These are phyloP conservation scores for Vinca minor DNA, from an alignment of 257 asterid species.

Conservation along the genomic window DNA sequence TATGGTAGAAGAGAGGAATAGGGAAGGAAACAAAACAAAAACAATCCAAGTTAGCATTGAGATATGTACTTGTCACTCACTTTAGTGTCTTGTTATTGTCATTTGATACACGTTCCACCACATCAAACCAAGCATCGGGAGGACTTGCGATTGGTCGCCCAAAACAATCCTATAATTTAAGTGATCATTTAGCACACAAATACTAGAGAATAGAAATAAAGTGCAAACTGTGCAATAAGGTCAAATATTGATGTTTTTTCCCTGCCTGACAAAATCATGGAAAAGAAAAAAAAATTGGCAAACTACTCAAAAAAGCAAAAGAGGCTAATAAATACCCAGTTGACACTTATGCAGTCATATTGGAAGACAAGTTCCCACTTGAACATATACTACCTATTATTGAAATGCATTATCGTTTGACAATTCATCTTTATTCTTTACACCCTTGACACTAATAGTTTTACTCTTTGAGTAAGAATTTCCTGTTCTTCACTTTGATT, in stretches of 20 bases:
- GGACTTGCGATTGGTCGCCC: constrained; percentile 94
- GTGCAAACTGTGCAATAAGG: background rate
- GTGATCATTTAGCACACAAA: constrained; percentile 6
- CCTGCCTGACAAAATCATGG: background rate
- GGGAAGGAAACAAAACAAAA: background rate
- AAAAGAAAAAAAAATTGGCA: background rate
- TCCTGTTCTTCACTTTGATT: background rate
- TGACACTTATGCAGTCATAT: background rate
- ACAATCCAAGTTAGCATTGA: background rate
- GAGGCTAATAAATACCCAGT: background rate
- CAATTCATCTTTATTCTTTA: background rate
- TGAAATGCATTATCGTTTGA: background rate
- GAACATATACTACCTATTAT: background rate
- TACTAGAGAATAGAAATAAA: background rate
- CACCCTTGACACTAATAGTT: background rate
- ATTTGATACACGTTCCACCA: constrained; percentile 90
- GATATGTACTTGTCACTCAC: constrained; percentile 32
- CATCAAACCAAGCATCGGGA: constrained; percentile 99
- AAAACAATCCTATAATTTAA: constrained; percentile 75
- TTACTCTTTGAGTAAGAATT: background rate
- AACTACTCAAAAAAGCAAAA: background rate
- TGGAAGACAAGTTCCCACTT: background rate
- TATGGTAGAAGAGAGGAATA: background rate
- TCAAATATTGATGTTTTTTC: background rate
- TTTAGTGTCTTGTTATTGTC: constrained; percentile 85